Conservation (phyloP, 129 eudicot genomes). For the Deinandra increscens region DNA sequence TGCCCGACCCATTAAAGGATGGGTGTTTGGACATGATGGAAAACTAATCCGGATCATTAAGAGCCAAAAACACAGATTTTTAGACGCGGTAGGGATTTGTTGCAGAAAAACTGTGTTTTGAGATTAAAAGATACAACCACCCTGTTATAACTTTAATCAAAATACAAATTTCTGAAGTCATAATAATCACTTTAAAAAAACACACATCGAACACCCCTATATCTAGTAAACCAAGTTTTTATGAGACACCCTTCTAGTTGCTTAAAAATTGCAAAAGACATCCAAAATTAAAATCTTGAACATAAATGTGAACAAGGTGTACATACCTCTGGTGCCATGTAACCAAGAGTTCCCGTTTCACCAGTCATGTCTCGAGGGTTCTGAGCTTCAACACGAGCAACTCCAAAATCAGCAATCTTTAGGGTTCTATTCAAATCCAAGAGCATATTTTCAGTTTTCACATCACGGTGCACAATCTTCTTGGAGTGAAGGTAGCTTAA, state of each 20-base stretch:
- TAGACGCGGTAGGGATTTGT: not conserved
- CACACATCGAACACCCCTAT: not conserved
- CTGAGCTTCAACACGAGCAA: conserved; percentile 53
- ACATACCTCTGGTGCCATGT: conserved; percentile 61
- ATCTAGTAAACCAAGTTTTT: not conserved
- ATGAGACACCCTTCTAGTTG: not conserved
- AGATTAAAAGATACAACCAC: not conserved
- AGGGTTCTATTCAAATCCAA: conserved; percentile 36
- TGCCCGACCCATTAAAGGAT: not conserved
- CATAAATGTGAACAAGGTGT: not conserved
- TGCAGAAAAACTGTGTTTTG: not conserved
- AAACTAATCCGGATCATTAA: too few relatives aligned
- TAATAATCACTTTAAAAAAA: too few relatives aligned
- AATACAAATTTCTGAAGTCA: not conserved
- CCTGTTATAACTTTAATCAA: not conserved
- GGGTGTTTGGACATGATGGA: too few relatives aligned
- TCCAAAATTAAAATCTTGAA: not conserved
- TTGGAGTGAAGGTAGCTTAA: conserved; percentile 40
- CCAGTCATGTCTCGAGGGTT: conserved; percentile 54
- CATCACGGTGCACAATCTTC: conserved; percentile 45
- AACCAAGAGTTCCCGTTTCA: conserved; percentile 52
- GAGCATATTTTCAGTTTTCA: conserved; percentile 44
- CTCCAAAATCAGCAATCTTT: conserved; percentile 56
- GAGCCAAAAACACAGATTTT: too few relatives aligned
- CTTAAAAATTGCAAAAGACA: not conserved